Evolutionary conservation across 2,329 filamentous ascomycete genomes (phyloP), one percentile per base, ranked within the genome.

Genomic region (Ophiostoma novo-ulmi): DNA sequence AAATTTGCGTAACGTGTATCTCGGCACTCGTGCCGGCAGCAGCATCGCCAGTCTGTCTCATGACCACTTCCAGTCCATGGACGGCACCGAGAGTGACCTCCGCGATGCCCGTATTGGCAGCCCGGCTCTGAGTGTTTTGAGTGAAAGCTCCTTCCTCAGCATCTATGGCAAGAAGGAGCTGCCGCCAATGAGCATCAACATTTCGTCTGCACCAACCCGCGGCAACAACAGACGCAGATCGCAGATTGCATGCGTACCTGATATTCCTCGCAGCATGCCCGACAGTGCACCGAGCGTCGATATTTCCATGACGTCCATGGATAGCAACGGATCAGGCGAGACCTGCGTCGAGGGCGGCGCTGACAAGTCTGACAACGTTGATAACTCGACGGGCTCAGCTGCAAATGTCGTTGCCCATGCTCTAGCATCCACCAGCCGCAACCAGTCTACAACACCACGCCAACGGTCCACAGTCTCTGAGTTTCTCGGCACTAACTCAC

Each of bases 141-240:
- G 88, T 74, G 88, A 90, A 77, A 90, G 88, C 76, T 90, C 88
- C 0, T 90, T 91, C 74, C 74, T 85, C 31, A 90, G 88, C 74
- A 81, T 91, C 0, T 91, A 91, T 70, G 88, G 88, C 2, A 78
- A 81, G 35, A 83, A 82, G 72, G 69, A 74, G 36, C 5, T 52
- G 4, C 66, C 65, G 65, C 65, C 65, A 3, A 67, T 67, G 65
- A 48, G 65, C 39, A n/a, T 67, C 65, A 67, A 67, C 65, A 67
- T 67, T 2, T 41, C 38, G 20, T 44, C 65, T 5, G 39, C 39
- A 14, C 39, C 65, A 5, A 35, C 65, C 11, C 66, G 36, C 38
- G 10, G 35, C 13, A 36, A 61, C 31, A 5, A 64, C 4, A 58
- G 65, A 11, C 68, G 70, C 14, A 66, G 52, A 65, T 69, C 68